phyloP scores from a whole-genome alignment of 345 rosid species.

The Lepidium didymum region DNA sequence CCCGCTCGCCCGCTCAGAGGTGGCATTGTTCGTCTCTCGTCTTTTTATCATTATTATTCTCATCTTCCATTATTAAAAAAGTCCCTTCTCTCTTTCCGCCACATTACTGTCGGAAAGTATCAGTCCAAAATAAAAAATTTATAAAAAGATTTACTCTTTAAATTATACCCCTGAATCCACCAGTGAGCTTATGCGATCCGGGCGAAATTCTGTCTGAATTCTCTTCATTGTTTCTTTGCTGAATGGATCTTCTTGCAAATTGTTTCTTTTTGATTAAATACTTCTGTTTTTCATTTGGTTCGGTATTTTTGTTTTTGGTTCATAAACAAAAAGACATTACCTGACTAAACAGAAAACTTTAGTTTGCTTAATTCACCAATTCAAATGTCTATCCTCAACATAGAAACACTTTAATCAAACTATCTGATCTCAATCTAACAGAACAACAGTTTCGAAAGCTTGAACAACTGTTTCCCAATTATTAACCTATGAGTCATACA shows the following conservation, averaged over 20 bases:
- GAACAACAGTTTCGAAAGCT: not conserved
- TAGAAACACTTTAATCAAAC: not conserved
- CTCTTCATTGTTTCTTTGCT: not conserved
- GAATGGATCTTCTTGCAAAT: not conserved
- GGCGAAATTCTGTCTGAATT: not conserved
- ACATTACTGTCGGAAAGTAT: slow-evolving; percentile 36
- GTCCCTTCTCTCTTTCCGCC: slow-evolving; percentile 29
- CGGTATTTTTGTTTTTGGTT: not conserved
- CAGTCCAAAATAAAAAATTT: not conserved
- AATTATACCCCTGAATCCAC: not conserved
- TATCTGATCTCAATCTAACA: not conserved
- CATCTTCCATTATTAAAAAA: not conserved
- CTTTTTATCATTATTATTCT: slow-evolving; percentile 15
- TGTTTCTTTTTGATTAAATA: not conserved
- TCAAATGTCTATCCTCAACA: not conserved
- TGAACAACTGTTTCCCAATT: too few species aligned
- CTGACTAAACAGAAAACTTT: not conserved
- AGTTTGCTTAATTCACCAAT: not conserved
- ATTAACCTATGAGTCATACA: not conserved
- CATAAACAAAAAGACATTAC: not conserved
- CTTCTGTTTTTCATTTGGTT: not conserved
- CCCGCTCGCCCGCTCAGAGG: slow-evolving; percentile 18
- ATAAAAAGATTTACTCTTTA: too few species aligned
- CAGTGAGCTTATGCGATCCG: not conserved
- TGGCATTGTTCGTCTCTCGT: slow-evolving; percentile 19